A percentile compares a stretch with the other conserved stretches of the same genome.
Conservation (phyloP, 2,329 filamentous ascomycete genomes). For the Scytalidium lignicola region DNA sequence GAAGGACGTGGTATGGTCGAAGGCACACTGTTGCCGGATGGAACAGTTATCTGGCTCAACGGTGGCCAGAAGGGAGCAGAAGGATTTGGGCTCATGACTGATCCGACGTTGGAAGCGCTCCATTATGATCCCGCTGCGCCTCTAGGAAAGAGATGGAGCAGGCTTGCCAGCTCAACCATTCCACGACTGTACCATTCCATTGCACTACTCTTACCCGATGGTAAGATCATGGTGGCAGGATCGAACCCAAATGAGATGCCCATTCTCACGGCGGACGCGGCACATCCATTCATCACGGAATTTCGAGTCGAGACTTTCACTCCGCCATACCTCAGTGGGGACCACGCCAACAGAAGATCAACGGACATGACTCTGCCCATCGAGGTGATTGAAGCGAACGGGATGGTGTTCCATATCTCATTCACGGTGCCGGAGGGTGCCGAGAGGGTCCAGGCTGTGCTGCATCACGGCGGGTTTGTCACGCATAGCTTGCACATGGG, state of each 20-base stretch:
- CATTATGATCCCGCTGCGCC: conserved; percentile 52
- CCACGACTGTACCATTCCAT: conserved; percentile 56
- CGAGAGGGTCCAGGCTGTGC: conserved; percentile 40
- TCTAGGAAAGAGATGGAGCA: conserved; percentile 42
- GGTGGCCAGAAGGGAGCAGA: conserved; percentile 53
- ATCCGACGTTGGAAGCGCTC: conserved; percentile 50
- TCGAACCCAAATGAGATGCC: conserved; percentile 58
- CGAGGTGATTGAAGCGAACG: conserved; percentile 35
- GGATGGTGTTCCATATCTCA: conserved; percentile 39
- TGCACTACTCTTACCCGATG: conserved; percentile 53
- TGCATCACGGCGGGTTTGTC: conserved; percentile 56
- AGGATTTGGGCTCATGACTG: conserved; percentile 51
- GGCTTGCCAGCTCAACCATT: conserved; percentile 35
- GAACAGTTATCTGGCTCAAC: conserved; percentile 54
- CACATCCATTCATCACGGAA: conserved; percentile 50
- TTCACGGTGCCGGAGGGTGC: conserved; percentile 40
- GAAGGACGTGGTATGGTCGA: conserved; percentile 56
- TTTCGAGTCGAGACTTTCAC: conserved; percentile 58
- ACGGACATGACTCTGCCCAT: conserved; percentile 39
- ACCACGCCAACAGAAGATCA: conserved; percentile 42
- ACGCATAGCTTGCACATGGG: conserved; percentile 59
- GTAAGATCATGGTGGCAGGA: conserved; percentile 53
- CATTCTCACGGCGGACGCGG: conserved; percentile 36
- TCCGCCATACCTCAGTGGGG: conserved; percentile 53
- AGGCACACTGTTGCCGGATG: conserved; percentile 53